Base-by-base conservation (phyloP, 2,329 filamentous ascomycete species). In the Exophiala sp. region DNA sequence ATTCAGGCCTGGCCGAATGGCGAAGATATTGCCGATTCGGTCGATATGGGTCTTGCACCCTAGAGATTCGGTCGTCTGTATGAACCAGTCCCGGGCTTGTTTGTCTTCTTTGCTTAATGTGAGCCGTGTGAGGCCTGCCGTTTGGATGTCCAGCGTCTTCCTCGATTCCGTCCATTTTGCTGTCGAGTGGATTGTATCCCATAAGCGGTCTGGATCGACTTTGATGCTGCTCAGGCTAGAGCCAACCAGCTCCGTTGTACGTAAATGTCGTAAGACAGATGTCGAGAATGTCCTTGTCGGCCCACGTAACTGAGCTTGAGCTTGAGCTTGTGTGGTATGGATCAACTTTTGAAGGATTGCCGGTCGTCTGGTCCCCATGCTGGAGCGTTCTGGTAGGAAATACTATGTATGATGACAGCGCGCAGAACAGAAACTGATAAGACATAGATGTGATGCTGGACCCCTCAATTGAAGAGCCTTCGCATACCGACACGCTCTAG, bases 1-100 rank as follows among this genome's bases (percentile, higher is more conserved):
- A 10, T 27, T 27, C 10, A 76, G 67, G 0, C 86, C 86, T 2
- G 81, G 78, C 1, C 83, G 77, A 3, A 87, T 73, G 1, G 86
- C 85, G 63, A 91, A 91, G 55, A 85, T 86, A 58, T 91, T 93
- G 19, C 86, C 86, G 78, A 91, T 88, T 14, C 78, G 72, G 63
- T 93, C 87, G 1, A 88, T 67, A 0, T 76, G 81, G 6, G 86
- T 73, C 2, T 74, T 73, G 64, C 86, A 91, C 4, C 82, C 84
- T 0, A 89, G 69, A 0, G 69, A 70, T 59, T 78, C 68, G 1
- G 79, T 81, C 0, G 80, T 82, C 14, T 80, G 65, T 0, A 82
- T 74, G 57, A 91, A 89, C 86, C 86, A 91, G 65, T 86, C 80
- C 29, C 87, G 78, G 7, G 77, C 86, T 59, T 77, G 67, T 61